Evolutionary conservation across 352 stramenopile species (phyloP).

Genomic region (Phytophthora foliorum): DNA sequence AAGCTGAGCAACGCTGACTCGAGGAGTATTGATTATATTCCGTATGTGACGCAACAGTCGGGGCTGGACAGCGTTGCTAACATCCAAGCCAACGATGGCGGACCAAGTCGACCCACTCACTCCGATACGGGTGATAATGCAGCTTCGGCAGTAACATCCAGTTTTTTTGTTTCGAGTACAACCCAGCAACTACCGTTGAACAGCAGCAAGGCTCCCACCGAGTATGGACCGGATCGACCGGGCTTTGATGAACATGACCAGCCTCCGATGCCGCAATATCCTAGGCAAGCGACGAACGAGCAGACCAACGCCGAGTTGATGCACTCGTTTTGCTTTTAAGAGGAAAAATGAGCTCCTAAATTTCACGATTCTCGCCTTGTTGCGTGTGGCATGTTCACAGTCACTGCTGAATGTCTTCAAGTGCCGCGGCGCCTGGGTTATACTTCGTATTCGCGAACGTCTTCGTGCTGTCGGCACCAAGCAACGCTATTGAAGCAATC

Average conservation of each 20-base stretch:
- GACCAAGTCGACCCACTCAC: neutral
- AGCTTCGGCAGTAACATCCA: neutral
- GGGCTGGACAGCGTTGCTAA: neutral
- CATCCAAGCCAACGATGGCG: neutral
- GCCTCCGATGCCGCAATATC: slow-evolving; percentile 12
- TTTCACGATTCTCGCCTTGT: too few species aligned
- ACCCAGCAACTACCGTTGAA: neutral
- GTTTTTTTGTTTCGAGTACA: slow-evolving; percentile 1
- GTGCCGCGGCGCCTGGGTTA: too few species aligned
- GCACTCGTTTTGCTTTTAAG: slow-evolving; percentile 35
- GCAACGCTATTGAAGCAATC: too few species aligned
- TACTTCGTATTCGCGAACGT: too few species aligned
- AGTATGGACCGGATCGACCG: slow-evolving; percentile 15
- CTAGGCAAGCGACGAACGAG: slow-evolving; percentile 22
- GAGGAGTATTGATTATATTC: slow-evolving; percentile 21
- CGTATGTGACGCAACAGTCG: slow-evolving; percentile 16
- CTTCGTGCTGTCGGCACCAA: too few species aligned
- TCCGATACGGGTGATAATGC: neutral
- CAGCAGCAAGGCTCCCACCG: neutral
- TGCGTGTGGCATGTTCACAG: too few species aligned
- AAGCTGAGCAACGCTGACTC: slow-evolving; percentile 23
- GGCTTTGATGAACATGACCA: slow-evolving; percentile 19
- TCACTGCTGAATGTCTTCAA: too few species aligned
- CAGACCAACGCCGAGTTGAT: slow-evolving; percentile 22
- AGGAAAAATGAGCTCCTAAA: too few species aligned